Conservation (phyloP, 2,329 filamentous ascomycete genomes). For the Elsinoe ampelina region DNA sequence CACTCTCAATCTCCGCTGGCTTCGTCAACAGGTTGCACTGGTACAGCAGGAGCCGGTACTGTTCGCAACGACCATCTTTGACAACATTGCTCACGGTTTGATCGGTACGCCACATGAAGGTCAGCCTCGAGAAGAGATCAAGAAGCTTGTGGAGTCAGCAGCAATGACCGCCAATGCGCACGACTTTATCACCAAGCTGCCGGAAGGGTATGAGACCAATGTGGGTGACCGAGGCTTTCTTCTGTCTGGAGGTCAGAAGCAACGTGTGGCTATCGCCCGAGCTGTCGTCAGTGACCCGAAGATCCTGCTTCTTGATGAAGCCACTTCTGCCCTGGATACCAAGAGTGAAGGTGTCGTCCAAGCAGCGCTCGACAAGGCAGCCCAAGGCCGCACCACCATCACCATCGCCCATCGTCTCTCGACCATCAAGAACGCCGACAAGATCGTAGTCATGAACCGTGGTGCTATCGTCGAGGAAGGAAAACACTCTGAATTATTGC, state of each 20-base stretch:
- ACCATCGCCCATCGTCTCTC: slow-evolving; percentile 92
- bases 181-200: slow-evolving; percentile 73
- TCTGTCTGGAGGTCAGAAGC: slow-evolving; percentile 90
- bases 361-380: slow-evolving; percentile 77
- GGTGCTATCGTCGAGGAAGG: slow-evolving; percentile 90
- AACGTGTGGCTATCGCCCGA: slow-evolving; percentile 88
- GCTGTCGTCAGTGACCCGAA: slow-evolving; percentile 87
- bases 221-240: slow-evolving; percentile 94
- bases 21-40: slow-evolving; percentile 82
- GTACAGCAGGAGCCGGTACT: slow-evolving; percentile 90
- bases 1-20: slow-evolving; percentile 76
- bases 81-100: slow-evolving; percentile 84
- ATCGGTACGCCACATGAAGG: slow-evolving; percentile 73
- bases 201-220: slow-evolving; percentile 84
- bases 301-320: slow-evolving; percentile 87
- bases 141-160: slow-evolving; percentile 64
- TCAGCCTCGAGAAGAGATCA: slow-evolving; percentile 57
- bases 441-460: slow-evolving; percentile 85
- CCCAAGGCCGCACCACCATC: slow-evolving; percentile 83
- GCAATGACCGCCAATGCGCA: slow-evolving; percentile 90
- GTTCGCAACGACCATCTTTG: slow-evolving; percentile 79
- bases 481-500: slow-evolving; percentile 70
- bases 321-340: slow-evolving; percentile 86
- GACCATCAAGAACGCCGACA: slow-evolving; percentile 88
- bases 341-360: slow-evolving; percentile 93